A percentile compares a stretch with the other conserved stretches of the same genome.
These are phyloP conservation scores for Houttuynia cordata DNA, from an alignment of 164 flowering plant genomes.

Conservation along the genomic window DNA sequence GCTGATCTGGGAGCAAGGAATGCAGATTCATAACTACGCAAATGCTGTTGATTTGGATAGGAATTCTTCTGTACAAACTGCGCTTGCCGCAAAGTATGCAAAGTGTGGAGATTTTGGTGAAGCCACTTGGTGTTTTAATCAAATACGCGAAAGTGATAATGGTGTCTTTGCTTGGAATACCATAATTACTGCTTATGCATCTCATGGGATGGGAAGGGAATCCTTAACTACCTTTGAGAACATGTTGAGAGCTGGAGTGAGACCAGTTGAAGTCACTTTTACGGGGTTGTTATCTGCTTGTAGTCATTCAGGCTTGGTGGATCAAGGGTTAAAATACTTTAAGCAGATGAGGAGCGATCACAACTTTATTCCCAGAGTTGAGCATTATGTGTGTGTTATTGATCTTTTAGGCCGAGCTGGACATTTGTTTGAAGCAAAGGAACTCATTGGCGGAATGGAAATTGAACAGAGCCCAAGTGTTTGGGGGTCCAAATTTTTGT, in stretches of 20 bases:
- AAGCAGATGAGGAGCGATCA: neutral
- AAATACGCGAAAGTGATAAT: constrained; percentile 8
- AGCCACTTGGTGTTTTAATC: constrained; percentile 8
- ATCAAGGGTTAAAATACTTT: neutral
- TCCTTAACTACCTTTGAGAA: neutral
- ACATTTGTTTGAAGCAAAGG: neutral
- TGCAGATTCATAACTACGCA: constrained; percentile 28
- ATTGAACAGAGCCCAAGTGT: neutral
- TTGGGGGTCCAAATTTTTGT: no score
- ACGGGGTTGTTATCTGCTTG: neutral
- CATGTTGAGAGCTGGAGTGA: neutral
- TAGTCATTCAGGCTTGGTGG: neutral
- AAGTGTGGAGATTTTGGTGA: constrained; percentile 34
- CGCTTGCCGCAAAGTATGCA: constrained; percentile 46
- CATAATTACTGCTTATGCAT: constrained; percentile 49
- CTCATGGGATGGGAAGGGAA: constrained; percentile 23
- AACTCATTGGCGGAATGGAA: neutral
- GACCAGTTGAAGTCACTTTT: neutral
- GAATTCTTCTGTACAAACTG: constrained; percentile 27
- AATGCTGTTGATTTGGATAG: constrained; percentile 23
- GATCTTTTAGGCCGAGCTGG: neutral
- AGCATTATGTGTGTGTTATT: neutral
- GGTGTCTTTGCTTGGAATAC: constrained; percentile 33
- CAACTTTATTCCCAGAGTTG: neutral
- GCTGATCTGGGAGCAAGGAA: constrained; percentile 21